phyloP scores from a whole-genome alignment of 169 alveolate species.

The Eimeria necatrix region DNA sequence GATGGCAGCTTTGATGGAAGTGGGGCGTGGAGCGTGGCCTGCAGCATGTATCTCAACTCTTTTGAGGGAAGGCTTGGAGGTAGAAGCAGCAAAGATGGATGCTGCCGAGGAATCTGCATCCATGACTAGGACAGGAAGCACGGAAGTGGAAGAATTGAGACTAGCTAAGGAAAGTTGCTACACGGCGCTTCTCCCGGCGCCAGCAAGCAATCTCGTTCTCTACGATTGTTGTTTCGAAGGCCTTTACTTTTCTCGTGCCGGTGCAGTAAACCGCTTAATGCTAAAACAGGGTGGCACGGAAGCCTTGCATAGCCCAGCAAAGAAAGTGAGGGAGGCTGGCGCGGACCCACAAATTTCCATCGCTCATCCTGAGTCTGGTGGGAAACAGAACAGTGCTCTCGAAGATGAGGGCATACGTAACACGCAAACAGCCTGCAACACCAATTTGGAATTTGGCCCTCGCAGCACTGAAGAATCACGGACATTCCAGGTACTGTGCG shows the following conservation, averaged over 20 bases:
- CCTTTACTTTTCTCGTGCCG: slow-evolving; percentile 22
- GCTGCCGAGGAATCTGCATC: neutral
- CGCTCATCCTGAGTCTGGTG: too few species aligned
- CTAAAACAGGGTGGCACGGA: too few species aligned
- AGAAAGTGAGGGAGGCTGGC: too few species aligned
- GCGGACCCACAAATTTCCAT: too few species aligned
- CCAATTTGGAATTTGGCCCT: neutral
- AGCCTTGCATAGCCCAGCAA: too few species aligned
- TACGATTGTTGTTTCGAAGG: slow-evolving; percentile 64
- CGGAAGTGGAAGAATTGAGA: neutral
- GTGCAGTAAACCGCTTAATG: slow-evolving; percentile 22
- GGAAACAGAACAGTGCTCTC: too few species aligned
- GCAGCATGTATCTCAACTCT: slow-evolving; percentile 7
- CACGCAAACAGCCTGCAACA: neutral
- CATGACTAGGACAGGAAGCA: neutral
- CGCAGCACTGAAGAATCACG: slow-evolving; percentile 60
- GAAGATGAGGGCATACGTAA: too few species aligned
- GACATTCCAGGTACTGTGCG: slow-evolving; percentile 10
- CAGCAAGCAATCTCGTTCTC: slow-evolving; percentile 38
- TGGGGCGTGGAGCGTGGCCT: slow-evolving; percentile 45
- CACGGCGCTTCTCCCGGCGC: slow-evolving; percentile 15
- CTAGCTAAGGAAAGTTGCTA: neutral
- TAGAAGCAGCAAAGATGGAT: neutral
- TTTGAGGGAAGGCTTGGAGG: slow-evolving; percentile 32
- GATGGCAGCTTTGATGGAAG: slow-evolving; percentile 72